Base-by-base conservation (phyloP, 176 grass and related monocot species). In the Aegilops umbellulata region DNA sequence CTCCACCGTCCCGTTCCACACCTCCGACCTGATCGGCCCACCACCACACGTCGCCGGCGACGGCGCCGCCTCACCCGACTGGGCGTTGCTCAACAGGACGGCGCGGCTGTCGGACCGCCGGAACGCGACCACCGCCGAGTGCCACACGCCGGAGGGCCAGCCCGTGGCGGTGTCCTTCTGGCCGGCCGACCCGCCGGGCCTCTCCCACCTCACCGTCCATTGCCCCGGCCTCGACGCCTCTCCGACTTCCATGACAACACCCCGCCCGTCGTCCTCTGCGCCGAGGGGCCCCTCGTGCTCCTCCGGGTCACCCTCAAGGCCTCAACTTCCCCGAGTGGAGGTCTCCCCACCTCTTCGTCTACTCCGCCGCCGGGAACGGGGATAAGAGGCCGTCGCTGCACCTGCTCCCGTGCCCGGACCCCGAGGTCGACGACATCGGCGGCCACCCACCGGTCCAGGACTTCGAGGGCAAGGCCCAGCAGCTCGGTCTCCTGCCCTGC, bases 271-370 rank as follows among this genome's bases (percentile, higher is more conserved):
- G 19, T 57, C 17, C 17, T 57, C 53, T 57, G 17, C 53, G 53
- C 53, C 53, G 53, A 57, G 53, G 53, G 22, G 6, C 8, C 19
- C 58, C 58, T 61, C 58, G 58, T 61, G 22, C 58, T 61, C 58
- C 22, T 61, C 22, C 10, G 0, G 0, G 0, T 61, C 22, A 0
- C 58, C 58, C 22, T 61, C n/a, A n/a, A n/a, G n/a, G n/a, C n/a
- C n/a, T n/a, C 8, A 23, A 22, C 58, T n/a, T 23, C 58, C 58
- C 58, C 9, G 22, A 23, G 20, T 23, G 58, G 58, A 61, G 17
- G 53, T 57, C 22, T 9, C 4, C 10, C 58, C 58, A 23, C 58
- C 22, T 22, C 58, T 61, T 61, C 58, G 58, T 61, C 58, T 61
- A 61, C 58, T 23, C 30, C 67, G 3, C 17, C 30, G 8, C 35